A percentile compares a stretch with the other conserved stretches of the same genome.
phyloP scores from a whole-genome alignment of 192 early-diverging fungal genomes.

The Podila epicladia region DNA sequence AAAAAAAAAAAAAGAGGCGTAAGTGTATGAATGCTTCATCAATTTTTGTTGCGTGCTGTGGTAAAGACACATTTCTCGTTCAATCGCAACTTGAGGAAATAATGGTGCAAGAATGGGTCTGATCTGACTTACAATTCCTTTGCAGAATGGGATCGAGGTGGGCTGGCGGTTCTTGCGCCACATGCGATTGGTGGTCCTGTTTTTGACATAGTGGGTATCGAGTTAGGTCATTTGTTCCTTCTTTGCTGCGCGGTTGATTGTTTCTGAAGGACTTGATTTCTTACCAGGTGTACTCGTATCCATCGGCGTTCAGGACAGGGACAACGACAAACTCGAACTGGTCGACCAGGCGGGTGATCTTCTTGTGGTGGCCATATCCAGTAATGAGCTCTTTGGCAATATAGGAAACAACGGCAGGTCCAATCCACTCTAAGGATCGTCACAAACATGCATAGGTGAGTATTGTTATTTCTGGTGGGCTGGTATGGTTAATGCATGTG shows the following conservation, averaged over 20 bases:
- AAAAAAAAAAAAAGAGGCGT: background rate
- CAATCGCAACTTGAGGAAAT: background rate
- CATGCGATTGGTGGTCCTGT: constrained; percentile 40
- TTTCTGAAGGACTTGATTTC: background rate
- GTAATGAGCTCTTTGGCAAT: constrained; percentile 61
- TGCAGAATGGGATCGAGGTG: constrained; percentile 59
- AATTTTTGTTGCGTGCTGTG: background rate
- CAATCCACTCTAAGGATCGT: constrained; percentile 48
- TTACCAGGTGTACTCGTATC: constrained; percentile 66
- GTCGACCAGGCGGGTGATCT: constrained; percentile 57
- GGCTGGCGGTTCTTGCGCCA: constrained; percentile 75
- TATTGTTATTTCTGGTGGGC: background rate
- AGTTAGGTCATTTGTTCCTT: background rate
- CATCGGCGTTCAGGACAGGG: constrained; percentile 73
- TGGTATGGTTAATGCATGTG: background rate
- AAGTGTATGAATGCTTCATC: background rate
- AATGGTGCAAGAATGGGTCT: background rate
- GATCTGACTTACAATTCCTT: constrained; percentile 57
- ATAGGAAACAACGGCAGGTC: constrained; percentile 65
- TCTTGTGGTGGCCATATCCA: constrained; percentile 57
- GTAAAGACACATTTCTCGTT: background rate
- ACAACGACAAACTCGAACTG: constrained; percentile 64
- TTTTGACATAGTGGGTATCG: background rate
- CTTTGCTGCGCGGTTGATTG: background rate
- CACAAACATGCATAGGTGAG: background rate